Evolutionary conservation across 164 flowering plant genomes (phyloP), one percentile per base, ranked within the genome.

Genomic region (Magnolia sinica): DNA sequence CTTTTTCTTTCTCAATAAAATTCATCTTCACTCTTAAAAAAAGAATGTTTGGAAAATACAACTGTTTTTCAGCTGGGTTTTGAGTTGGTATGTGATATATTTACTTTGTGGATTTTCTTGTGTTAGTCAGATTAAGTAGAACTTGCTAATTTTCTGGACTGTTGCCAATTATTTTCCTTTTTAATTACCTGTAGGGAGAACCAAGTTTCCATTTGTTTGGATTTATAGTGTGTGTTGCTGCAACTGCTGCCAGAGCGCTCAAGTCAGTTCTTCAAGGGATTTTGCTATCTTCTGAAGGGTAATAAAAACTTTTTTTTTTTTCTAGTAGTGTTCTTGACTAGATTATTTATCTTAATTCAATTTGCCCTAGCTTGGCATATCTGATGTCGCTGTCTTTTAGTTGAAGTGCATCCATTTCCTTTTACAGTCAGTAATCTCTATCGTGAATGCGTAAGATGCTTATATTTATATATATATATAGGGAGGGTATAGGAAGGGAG

Each of bases 131-230:
- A 55, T 55, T 11, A 11, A 8, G 10, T 16, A 11, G 18, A 55
- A 11, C 11, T 11, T 55, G 61, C 2, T 16, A 55, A 8, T 55
- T 55, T 55, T 16, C 2, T 55, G 61, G 18, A 55, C 61, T 55
- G 16, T 55, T 16, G 10, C 13, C 13, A 55, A 55, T 55, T 55
- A 55, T 55, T 55, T 55, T 55, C 61, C 19, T 55, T 55, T 55
- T 73, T 61, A 19, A 52, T 18, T 72, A 79, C 55, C 37, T 84
- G 78, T 64, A 90, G 93, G 91, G 91, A 29, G 90, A 90, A 78
- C 93, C 93, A 50, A 86, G 87, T 68, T 90, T 90, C 80, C 83
- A 87, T 82, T 75, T 88, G 14, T 87, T 89, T 81, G 91, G 91
- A n/a, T 88, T 89, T 76, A 78, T 89, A 59, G 81, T 88, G 86